Evolutionary conservation across 1,139 yeast species (phyloP), one percentile per base, ranked within the genome.

Genomic region (Geotrichum candidum): DNA sequence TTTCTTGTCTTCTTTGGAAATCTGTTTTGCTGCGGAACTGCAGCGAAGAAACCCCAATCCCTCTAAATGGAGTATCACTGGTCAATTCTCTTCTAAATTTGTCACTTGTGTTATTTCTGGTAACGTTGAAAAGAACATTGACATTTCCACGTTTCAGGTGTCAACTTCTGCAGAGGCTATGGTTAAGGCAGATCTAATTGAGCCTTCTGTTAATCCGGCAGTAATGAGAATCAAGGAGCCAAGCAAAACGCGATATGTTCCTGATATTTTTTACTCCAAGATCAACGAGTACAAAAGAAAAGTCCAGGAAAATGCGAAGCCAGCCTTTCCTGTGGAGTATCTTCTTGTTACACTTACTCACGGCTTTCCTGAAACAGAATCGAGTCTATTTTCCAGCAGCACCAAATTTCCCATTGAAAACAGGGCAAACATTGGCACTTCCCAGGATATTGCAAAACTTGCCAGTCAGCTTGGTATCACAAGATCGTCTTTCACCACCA

Each of bases 321-420:
- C 99, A 0, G 90, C 96, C 6, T 91, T 95, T 74, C 99, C 99
- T 0, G 95, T 90, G 18, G 99, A 95, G 67, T 95, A 90, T 73
- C 76, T 95, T 65, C 76, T 95, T 60, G 96, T 94, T 0, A 87
- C 97, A 2, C 77, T 94, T 65, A 88, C 96, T 18, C 98, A 94
- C 73, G 96, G 99, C 1, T 94, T 94, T 81, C 96, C 97, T 1
- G 78, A 83, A 63, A 78, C 78, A 0, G 86, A 88, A 3, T 74
- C 74, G 5, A 85, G 89, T 2, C 66, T 78, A 60, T 71, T 71
- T 51, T 69, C 73, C 1, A 65, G 71, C 27, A 70, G 72, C 29
- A 74, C 76, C 18, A 72, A 76, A 10, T 92, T 89, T 75, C 84
- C 92, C 2, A 83, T 91, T 72, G 96, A 89, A 69, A 88, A 90